A percentile compares a stretch with the other conserved stretches of the same genome.
These are phyloP conservation scores for Agaricus sinodeliciosus DNA, from an alignment of 768 basidiomycete genomes.

Conservation along the genomic window DNA sequence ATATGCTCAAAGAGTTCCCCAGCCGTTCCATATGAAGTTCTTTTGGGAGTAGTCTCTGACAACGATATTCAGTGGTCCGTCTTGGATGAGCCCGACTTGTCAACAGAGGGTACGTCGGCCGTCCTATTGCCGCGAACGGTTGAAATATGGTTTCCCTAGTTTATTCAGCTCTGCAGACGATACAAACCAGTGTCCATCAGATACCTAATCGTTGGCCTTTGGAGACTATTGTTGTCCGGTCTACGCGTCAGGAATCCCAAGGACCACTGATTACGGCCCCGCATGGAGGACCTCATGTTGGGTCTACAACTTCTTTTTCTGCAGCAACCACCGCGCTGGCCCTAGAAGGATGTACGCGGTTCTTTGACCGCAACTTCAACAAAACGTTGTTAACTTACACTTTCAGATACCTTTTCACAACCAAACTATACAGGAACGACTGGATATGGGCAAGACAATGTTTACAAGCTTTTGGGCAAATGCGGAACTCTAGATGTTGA, in stretches of 20 bases:
- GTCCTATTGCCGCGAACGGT: not conserved
- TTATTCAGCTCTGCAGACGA: conserved; percentile 28
- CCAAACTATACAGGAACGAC: conserved; percentile 66
- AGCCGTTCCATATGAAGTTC: conserved; percentile 37
- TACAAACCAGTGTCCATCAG: conserved; percentile 37
- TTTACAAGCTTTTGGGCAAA: conserved; percentile 46
- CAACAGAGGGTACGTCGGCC: conserved; percentile 28
- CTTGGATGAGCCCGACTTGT: conserved; percentile 36
- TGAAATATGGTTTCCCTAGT: conserved; percentile 25
- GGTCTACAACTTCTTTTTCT: conserved; percentile 40
- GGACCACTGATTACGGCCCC: conserved; percentile 40
- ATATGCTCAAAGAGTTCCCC: conserved; percentile 47
- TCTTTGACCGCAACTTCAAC: conserved; percentile 3
- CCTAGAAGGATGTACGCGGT: conserved; percentile 52
- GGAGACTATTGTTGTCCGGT: conserved; percentile 49
- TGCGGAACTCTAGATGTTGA: conserved; percentile 62
- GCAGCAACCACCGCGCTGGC: conserved; percentile 38
- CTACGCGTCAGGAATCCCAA: conserved; percentile 14
- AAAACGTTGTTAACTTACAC: not conserved
- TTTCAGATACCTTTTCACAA: conserved; percentile 47
- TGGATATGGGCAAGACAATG: conserved; percentile 59
- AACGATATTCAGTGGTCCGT: conserved; percentile 25
- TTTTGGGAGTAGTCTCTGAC: conserved; percentile 33
- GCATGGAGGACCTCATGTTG: conserved; percentile 62
- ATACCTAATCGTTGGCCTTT: conserved; percentile 44